Base-by-base conservation (phyloP, 306 rosid genomes). In the Lagenaria siceraria region DNA sequence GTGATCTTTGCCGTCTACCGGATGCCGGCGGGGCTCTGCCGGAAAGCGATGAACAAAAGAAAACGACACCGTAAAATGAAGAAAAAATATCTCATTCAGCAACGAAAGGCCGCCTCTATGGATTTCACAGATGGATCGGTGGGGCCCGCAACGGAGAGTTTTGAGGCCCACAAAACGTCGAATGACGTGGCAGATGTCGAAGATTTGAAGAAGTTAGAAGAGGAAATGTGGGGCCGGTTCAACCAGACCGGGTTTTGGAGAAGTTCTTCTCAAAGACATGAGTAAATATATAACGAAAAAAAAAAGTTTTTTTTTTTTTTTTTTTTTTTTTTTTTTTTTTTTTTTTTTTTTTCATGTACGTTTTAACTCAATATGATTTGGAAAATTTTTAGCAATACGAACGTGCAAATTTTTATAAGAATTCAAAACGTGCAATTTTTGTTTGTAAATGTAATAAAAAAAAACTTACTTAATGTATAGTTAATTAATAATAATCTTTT, bases 141-240 rank as follows among this genome's bases (percentile, higher is more conserved):
- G 21, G 76, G 60, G 55, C 59, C 76, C 60, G 25, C 13, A 8
- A 3, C 7, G 3, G 56, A 43, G 0, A 10, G 22, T 13, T 43
- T 24, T 4, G 75, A 18, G 40, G 40, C 59, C 76, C n/a, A 25
- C 58, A 8, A 71, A 46, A 1, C 6, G 8, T 7, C 1, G 35
- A 63, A 27, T 54, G 61, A 25, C 36, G 74, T 40, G 64, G 19
- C 64, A 14, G 66, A 17, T 38, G 6, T 1, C 6, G 70, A 62
- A 15, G 70, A 62, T 3, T 31, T 62, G 43, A 83, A 58, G 9
- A 78, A 78, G 8, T 48, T 81, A 38, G 98, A 91, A 85, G 82
- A 86, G 61, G 94, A 94, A 80, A 85, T 91, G 97, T 88, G 94
- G 97, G 87, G 85, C 84, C 89, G 80, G 69, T 90, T 94, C 42